These are phyloP conservation scores for Trichoderma arundinaceum DNA, from an alignment of 2,329 filamentous ascomycete genomes.

Conservation along the genomic window DNA sequence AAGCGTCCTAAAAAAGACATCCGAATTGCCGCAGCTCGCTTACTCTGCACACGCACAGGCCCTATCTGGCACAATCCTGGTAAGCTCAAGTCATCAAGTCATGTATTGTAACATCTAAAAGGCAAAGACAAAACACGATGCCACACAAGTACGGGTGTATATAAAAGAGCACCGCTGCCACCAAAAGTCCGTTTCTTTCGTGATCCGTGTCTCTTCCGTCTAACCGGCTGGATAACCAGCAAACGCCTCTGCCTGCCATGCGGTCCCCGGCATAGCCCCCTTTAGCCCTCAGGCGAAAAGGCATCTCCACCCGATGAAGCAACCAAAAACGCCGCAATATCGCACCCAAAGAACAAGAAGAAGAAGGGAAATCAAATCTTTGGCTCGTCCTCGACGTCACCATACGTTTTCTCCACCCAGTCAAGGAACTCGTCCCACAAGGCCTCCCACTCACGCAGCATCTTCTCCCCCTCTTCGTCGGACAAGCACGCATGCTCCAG, in stretches of 20 bases:
- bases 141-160: background rate
- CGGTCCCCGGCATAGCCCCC: background rate
- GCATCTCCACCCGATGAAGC: background rate
- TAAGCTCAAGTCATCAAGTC: no score
- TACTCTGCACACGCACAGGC: no score
- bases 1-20: no score
- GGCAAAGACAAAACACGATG: no score
- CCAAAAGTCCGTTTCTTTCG: background rate
- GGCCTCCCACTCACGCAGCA: slow-evolving; percentile 54
- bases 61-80: no score
- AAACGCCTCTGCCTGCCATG: slow-evolving; percentile 8
- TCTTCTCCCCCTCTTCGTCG: slow-evolving; percentile 46
- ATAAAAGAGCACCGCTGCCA: background rate
- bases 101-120: no score
- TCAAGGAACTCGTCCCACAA: slow-evolving; percentile 65
- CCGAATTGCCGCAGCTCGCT: no score
- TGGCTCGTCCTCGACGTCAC: slow-evolving; percentile 23
- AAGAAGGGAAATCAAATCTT: slow-evolving; percentile 20
- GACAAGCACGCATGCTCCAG: slow-evolving; percentile 64
- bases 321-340: slow-evolving; percentile 7
- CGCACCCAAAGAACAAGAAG: background rate
- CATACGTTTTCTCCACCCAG: slow-evolving; percentile 55
- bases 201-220: no score
- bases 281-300: background rate
- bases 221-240: background rate